Evolutionary conservation across 2,329 filamentous ascomycete genomes (phyloP), one percentile per base, ranked within the genome.

Genomic region (Hymenoscyphus salicellus): DNA sequence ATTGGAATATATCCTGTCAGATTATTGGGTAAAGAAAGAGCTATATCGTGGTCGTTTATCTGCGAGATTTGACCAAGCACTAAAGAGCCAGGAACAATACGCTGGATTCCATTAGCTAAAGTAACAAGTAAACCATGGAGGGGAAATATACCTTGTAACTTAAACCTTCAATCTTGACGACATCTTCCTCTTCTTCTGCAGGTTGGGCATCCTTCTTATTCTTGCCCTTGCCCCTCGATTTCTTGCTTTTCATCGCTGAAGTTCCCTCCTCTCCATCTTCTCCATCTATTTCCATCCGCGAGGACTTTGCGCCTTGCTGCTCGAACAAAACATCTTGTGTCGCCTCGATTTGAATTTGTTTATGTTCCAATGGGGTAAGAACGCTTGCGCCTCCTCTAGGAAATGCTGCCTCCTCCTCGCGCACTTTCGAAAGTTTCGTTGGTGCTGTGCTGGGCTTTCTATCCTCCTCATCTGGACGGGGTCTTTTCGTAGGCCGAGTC

Each of bases 341-440:
- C 56, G 95, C 95, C 78, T 98, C 90, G 65, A 96, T 89, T 73
- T 95, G 90, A 68, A 99, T 98, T 78, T 98, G 92, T 80, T 97
- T 97, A 76, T 96, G 91, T 77, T 99, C 95, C 60, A 99, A 82
- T 23, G 95, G 93, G 1, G 95, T 97, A 75, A 99, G 81, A 61
- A 97, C 84, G 75, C 92, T 96, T 61, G 88, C 94, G 55, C 95
- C 96, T 63, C 95, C 95, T 83, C 95, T 87, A 70, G 95, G 94
- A 73, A 99, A 99, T 55, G 94, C 83, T 38, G 89, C 88, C 75
- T 97, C 95, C 70, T 98, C 95, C 70, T 95, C 89, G 76, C 84
- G 87, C 74, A 43, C 83, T 82, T 62, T 84, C 75, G 33, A 79
- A 61, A 76, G 69, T 64, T 76, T 75, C 30, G 72, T 72, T 32